phyloP scores from a whole-genome alignment of 2,329 filamentous ascomycete genomes.

The Onygenales sp. region DNA sequence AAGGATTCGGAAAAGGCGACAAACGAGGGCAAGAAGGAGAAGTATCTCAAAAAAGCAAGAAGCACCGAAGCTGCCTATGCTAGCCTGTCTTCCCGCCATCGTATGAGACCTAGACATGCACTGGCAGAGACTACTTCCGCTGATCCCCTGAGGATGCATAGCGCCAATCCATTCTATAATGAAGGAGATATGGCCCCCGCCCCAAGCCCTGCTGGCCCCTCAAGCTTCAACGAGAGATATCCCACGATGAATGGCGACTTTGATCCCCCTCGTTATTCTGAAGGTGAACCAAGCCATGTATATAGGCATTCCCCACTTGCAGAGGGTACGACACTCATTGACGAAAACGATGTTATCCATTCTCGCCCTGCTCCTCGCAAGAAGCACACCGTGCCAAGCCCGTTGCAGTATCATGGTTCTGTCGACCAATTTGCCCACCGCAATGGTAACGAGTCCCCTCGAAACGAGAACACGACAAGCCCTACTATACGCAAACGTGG shows the following conservation, averaged over 20 bases:
- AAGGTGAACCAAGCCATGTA: neutral
- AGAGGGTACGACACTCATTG: neutral
- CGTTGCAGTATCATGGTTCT: neutral
- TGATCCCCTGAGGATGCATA: neutral
- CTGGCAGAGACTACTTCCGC: neutral
- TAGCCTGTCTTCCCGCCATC: neutral
- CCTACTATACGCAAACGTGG: neutral
- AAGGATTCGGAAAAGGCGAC: neutral
- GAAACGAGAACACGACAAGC: neutral
- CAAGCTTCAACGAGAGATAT: constrained; percentile 1
- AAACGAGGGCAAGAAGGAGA: neutral
- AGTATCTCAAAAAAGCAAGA: neutral
- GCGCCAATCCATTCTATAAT: constrained; percentile 2
- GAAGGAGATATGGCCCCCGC: neutral
- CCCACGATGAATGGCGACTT: neutral
- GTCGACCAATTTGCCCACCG: neutral
- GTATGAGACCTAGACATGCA: neutral
- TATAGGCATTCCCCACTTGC: neutral
- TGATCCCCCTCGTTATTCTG: neutral
- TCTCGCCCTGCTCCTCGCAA: neutral
- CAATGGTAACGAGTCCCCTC: neutral
- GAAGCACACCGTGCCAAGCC: neutral
- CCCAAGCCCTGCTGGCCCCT: neutral
- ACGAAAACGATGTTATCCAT: neutral
- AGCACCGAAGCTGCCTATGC: constrained; percentile 1